Evolutionary conservation across 257 asterid genomes (phyloP), one percentile per base, ranked within the genome.

Genomic region (Lithospermum erythrorhizon): DNA sequence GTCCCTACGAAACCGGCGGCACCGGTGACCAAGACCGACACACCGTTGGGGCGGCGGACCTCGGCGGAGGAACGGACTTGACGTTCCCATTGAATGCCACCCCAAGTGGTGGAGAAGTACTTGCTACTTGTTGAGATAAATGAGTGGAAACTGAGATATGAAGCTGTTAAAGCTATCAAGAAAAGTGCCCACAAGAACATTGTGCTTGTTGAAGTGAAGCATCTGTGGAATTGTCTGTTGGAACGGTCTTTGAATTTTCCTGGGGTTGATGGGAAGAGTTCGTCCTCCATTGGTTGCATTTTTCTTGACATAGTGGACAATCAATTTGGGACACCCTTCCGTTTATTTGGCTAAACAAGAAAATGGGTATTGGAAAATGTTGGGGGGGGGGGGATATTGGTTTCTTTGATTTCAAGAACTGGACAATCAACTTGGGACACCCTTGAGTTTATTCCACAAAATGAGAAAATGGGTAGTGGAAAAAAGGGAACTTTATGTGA

Each of bases 111-210:
- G 21, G 76, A 57, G 19, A 66, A 63, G 16, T 53, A 64, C 66
- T 13, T 11, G 18, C 49, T 41, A 11, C 70, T 53, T 30, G 55
- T 66, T 14, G 65, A 58, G 10, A 70, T 58, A 0, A 70, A 70
- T 17, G 75, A 70, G 20, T 64, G 70, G 58, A 70, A 70, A 29
- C 75, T 70, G 66, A 64, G 45, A 65, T 70, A 70, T 41, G 75
- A 64, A 22, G 70, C 70, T 21, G 75, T 70, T 55, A 70, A 41
- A 18, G 75, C 75, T 4, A 70, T 29, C 19, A 70, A 45, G 53
- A 70, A 70, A 15, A 70, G 48, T 4, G 70, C 75, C 75, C 75
- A 70, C 45, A 69, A 27, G 45, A 69, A 69, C 74, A 69, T 35
- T 14, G 69, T 69, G 37, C 65, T 69, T 0, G 75, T 70, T 4